These are phyloP conservation scores for Metschnikowia kunwiensis DNA, from an alignment of 805 yeast species.

Conservation along the genomic window DNA sequence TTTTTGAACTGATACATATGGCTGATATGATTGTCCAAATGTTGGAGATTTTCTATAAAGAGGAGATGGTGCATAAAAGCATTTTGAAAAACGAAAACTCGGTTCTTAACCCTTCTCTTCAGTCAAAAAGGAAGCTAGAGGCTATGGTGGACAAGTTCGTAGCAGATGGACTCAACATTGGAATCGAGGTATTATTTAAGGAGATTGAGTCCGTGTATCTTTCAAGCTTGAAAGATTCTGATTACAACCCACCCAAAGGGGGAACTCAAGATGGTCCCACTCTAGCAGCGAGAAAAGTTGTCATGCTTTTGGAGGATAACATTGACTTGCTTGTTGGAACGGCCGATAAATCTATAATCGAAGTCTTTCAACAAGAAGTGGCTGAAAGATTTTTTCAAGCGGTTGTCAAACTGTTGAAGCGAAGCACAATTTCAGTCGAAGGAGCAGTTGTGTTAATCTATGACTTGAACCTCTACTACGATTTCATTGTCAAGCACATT, in stretches of 20 bases:
- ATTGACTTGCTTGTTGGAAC: slow-evolving; percentile 71
- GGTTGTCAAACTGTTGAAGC: slow-evolving; percentile 74
- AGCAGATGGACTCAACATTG: slow-evolving; percentile 90
- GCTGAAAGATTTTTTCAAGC: slow-evolving; percentile 81
- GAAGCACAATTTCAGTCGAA: slow-evolving; percentile 62
- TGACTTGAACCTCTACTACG: slow-evolving; percentile 77
- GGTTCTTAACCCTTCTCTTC: slow-evolving; percentile 72
- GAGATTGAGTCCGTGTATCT: slow-evolving; percentile 67
- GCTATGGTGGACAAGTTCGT: slow-evolving; percentile 79
- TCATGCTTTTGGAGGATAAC: slow-evolving; percentile 64
- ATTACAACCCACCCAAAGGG: slow-evolving; percentile 51
- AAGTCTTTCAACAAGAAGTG: slow-evolving; percentile 90
- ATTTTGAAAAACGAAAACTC: slow-evolving; percentile 71
- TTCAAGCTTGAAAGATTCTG: slow-evolving; percentile 55
- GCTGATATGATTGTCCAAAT: slow-evolving; percentile 92
- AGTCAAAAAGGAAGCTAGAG: slow-evolving; percentile 78
- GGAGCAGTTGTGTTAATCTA: slow-evolving; percentile 83
- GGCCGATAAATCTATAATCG: slow-evolving; percentile 83
- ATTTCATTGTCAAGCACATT: slow-evolving; percentile 52
- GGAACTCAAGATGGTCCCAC: slow-evolving; percentile 41
- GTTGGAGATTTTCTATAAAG: slow-evolving; percentile 86
- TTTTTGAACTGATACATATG: slow-evolving; percentile 86
- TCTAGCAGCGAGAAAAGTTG: slow-evolving; percentile 60
- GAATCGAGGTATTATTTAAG: slow-evolving; percentile 81
- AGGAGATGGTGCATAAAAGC: slow-evolving; percentile 60